Base-by-base conservation (phyloP, 1,139 yeast genomes). In the Debaryomyces singareniensis region DNA sequence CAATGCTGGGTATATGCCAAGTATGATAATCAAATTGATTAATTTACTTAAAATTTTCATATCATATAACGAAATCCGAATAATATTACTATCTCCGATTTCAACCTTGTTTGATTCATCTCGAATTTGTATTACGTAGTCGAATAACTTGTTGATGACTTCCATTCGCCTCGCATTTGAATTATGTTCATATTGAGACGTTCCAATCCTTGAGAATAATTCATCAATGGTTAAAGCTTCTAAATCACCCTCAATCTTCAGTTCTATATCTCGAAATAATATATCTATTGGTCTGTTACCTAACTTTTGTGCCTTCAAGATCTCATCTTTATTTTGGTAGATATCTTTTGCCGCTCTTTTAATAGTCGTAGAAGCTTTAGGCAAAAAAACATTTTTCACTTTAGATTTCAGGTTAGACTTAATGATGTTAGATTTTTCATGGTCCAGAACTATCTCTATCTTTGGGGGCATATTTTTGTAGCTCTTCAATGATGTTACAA, bases 41-140 rank as follows among this genome's bases (percentile, higher is more conserved):
- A 89, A 48, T 16, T 68, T 71, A 29, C 84, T 79, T 36, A 89
- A 73, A 2, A 75, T 71, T 47, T 78, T 80, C 64, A 89, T 76
- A 49, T 89, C 97, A 45, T 85, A 89, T 7, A 89, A 61, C 0
- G 96, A 84, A 11, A 89, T 79, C 5, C 81, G 63, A 13, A 89
- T 70, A 30, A 83, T 50, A 28, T 70, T 53, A 5, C 64, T 47
- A 30, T 62, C 50, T 29, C 42, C 48, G 34, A 40, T 23, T 11
- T 29, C 34, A 14, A 24, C 28, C 43, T 31, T 40, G 37, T 52
- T 50, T 1, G 76, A 56, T 5, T 54, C 37, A 6, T 37, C 29
- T 41, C 70, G 75, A 15, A 73, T 61, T 16, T 55, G 43, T 3
- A 47, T 28, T n/a, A 70, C 42, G 24, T 45, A 43, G 13, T 53